phyloP scores from a whole-genome alignment of 129 eudicot species.

The Flaveria ramosissima region DNA sequence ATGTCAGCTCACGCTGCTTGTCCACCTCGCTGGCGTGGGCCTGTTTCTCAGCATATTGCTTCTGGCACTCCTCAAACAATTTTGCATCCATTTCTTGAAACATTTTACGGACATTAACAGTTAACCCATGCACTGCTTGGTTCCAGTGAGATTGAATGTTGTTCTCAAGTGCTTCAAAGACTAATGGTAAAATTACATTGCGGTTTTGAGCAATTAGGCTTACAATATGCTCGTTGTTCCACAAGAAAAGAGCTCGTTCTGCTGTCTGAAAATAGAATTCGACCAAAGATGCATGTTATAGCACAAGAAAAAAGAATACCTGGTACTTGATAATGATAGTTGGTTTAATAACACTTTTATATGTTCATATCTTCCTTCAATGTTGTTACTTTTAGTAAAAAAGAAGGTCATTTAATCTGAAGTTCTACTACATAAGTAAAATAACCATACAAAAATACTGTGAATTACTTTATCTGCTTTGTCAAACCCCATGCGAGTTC shows the following conservation, averaged over 20 bases:
- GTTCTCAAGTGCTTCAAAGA: constrained; percentile 69
- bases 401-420: too few species aligned
- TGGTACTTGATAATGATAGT: neutral
- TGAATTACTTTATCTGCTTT: neutral
- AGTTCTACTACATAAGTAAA: neutral
- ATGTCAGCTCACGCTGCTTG: constrained; percentile 51
- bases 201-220: constrained; percentile 64
- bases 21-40: constrained; percentile 45
- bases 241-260: constrained; percentile 75
- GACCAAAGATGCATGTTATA: neutral
- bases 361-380: neutral
- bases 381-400: neutral
- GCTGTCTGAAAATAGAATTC: constrained; percentile 52
- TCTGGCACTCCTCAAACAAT: constrained; percentile 73
- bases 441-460: neutral
- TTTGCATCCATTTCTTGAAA: constrained; percentile 69
- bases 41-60: constrained; percentile 53
- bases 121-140: constrained; percentile 67
- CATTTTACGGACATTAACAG: constrained; percentile 75
- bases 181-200: constrained; percentile 56
- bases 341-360: neutral
- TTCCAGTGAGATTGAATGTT: constrained; percentile 77
- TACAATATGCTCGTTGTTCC: constrained; percentile 78
- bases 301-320: neutral
- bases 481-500: neutral